Conservation (phyloP, 2,329 filamentous ascomycete genomes). For the Hypocrella siamensis region DNA sequence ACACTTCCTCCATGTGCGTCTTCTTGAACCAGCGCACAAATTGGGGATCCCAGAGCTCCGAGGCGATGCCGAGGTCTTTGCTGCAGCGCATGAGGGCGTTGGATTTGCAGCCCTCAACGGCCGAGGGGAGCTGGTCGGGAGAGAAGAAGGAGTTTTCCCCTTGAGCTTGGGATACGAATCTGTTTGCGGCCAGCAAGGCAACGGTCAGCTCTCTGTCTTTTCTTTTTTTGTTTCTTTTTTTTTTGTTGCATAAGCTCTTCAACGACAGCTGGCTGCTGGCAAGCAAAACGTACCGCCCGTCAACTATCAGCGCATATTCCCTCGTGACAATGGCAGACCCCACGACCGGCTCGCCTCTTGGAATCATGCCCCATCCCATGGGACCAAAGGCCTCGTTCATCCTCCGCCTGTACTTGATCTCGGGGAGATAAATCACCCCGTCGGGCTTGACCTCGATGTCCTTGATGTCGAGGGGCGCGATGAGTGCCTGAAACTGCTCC, state of each 20-base stretch:
- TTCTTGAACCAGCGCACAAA: constrained; percentile 76
- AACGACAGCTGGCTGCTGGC: not conserved
- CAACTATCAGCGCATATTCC: constrained; percentile 82
- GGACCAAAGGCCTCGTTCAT: constrained; percentile 86
- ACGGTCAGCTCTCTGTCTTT: not conserved
- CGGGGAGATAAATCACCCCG: constrained; percentile 87
- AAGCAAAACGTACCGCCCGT: constrained; percentile 53
- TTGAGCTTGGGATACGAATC: constrained; percentile 79
- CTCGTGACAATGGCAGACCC: constrained; percentile 69
- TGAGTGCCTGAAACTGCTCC: constrained; percentile 53
- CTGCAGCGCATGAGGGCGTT: constrained; percentile 97
- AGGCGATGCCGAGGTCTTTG: constrained; percentile 90
- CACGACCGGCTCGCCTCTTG: constrained; percentile 70
- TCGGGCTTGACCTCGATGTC: constrained; percentile 97
- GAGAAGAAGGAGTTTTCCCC: constrained; percentile 92
- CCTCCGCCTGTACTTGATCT: constrained; percentile 93
- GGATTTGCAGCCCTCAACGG: constrained; percentile 92
- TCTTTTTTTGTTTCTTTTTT: not conserved
- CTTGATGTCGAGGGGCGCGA: constrained; percentile 47
- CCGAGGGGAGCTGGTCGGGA: constrained; percentile 78
- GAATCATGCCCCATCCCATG: constrained; percentile 88
- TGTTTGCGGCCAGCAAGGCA: constrained; percentile 19
- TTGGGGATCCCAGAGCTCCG: constrained; percentile 89
- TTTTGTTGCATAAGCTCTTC: not conserved
- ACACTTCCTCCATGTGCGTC: constrained; percentile 59